Evolutionary conservation across 2,329 filamentous ascomycete species (phyloP).

Genomic region (Venturia asperata): DNA sequence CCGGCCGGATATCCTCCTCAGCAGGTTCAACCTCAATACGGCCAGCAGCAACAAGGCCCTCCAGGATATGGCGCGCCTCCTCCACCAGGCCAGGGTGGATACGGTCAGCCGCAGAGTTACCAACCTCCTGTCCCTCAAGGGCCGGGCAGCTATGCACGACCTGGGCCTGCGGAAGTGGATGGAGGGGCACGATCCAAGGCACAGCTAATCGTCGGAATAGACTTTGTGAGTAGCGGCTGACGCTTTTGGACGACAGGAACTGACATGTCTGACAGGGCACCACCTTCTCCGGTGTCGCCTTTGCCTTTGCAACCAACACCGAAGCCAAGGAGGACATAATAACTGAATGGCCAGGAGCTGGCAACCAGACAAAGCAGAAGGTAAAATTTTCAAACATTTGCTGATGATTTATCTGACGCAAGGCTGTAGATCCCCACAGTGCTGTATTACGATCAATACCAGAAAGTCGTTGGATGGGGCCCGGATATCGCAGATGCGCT

Average conservation of each 20-base stretch:
- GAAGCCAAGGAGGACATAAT: slow-evolving; percentile 98
- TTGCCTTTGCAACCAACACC: slow-evolving; percentile 88
- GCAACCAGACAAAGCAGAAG: slow-evolving; percentile 98
- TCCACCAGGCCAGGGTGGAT: slow-evolving; percentile 30
- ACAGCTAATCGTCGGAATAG: slow-evolving; percentile 96
- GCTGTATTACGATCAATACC: slow-evolving; percentile 99
- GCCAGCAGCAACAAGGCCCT: slow-evolving; percentile 31
- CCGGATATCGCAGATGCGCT: slow-evolving; percentile 96
- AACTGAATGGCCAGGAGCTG: slow-evolving; percentile 95
- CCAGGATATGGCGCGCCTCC: slow-evolving; percentile 31
- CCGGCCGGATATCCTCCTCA: slow-evolving; percentile 43
- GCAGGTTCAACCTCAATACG: slow-evolving; percentile 26
- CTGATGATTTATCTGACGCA: not conserved
- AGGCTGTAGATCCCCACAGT: slow-evolving; percentile 82
- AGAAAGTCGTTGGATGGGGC: slow-evolving; percentile 99
- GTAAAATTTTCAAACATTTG: slow-evolving; percentile 41
- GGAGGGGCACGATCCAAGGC: slow-evolving; percentile 86
- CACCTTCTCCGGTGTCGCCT: slow-evolving; percentile 95
- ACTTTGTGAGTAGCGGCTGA: slow-evolving; percentile 65
- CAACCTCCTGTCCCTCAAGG: slow-evolving; percentile 24
- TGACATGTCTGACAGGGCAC: slow-evolving; percentile 58
- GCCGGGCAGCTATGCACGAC: slow-evolving; percentile 27
- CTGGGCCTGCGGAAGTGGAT: slow-evolving; percentile 61
- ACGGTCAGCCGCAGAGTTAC: slow-evolving; percentile 28
- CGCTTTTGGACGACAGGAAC: not conserved